These are phyloP conservation scores for Aureobasidium sp. DNA, from an alignment of 2,329 filamentous ascomycete genomes.

Conservation along the genomic window DNA sequence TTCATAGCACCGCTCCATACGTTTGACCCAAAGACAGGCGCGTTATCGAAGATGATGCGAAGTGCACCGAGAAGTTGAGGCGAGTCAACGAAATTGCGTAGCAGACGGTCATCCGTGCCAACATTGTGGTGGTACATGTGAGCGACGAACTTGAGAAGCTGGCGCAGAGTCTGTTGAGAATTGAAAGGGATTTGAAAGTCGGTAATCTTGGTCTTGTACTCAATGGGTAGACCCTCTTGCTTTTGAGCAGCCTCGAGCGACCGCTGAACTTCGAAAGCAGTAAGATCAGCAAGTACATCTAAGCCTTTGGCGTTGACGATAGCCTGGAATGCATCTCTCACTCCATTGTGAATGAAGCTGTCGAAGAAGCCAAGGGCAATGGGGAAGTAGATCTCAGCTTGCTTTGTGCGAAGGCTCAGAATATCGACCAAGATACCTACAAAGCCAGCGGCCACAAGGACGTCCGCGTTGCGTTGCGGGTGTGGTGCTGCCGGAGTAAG, in stretches of 20 bases:
- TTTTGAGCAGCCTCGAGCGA: conserved; percentile 58
- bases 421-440: conserved; percentile 87
- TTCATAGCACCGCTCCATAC: conserved; percentile 94
- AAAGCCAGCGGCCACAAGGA: conserved; percentile 80
- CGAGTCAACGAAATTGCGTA: conserved; percentile 92
- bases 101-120: conserved; percentile 77
- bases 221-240: conserved; percentile 62
- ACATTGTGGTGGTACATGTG: conserved; percentile 78
- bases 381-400: conserved; percentile 75
- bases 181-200: conserved; percentile 93
- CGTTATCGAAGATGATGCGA: conserved; percentile 72
- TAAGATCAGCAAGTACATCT: conserved; percentile 80
- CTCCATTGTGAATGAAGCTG: conserved; percentile 67
- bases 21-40: conserved; percentile 73
- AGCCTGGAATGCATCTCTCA: conserved; percentile 74
- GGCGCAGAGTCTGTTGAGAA: conserved; percentile 87
- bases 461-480: conserved; percentile 57
- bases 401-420: conserved; percentile 69
- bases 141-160: conserved; percentile 91
- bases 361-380: conserved; percentile 83
- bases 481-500: conserved; percentile 55
- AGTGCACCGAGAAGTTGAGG: conserved; percentile 73
- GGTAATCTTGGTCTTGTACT: conserved; percentile 70
- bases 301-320: conserved; percentile 77
- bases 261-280: conserved; percentile 67